phyloP scores from a whole-genome alignment of 108 stramenopile genomes.

The Skeletonema menzelii region DNA sequence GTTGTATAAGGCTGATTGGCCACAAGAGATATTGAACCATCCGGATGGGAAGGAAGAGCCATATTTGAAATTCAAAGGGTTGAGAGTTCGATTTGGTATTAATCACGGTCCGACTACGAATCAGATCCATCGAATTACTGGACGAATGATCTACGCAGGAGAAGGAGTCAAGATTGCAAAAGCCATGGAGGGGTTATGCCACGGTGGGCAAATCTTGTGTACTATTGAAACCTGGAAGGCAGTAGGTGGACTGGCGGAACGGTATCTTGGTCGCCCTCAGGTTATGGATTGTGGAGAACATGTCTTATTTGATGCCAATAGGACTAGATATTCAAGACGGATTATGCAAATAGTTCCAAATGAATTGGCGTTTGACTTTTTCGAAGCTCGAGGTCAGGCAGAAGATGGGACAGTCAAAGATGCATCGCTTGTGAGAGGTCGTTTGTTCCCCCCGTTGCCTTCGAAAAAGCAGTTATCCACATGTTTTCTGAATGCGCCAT shows the following conservation, averaged over 20 bases:
- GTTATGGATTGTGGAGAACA: constrained; percentile 40
- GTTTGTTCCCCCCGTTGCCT: constrained; percentile 28
- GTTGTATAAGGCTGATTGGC: constrained; percentile 39
- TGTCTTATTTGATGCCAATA: constrained; percentile 24
- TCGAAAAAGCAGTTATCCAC: constrained; percentile 36
- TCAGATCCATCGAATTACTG: constrained; percentile 26
- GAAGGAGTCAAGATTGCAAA: constrained; percentile 41
- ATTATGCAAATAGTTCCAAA: constrained; percentile 28
- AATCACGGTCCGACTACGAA: constrained; percentile 18
- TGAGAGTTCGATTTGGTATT: constrained; percentile 28
- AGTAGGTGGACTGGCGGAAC: constrained; percentile 19
- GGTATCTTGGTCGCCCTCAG: constrained; percentile 35
- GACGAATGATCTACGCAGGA: constrained; percentile 29
- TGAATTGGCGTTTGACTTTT: constrained; percentile 37
- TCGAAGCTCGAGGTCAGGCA: constrained; percentile 16
- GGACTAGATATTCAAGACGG: constrained; percentile 6
- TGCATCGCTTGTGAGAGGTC: constrained; percentile 14
- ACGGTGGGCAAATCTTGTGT: constrained; percentile 47
- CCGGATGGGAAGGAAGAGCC: constrained; percentile 28
- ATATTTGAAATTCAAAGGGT: constrained; percentile 24
- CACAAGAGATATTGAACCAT: constrained; percentile 29
- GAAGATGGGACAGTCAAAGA: constrained; percentile 26
- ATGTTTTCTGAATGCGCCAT: constrained; percentile 45
- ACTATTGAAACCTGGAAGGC: constrained; percentile 40
- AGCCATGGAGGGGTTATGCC: constrained; percentile 28